Evolutionary conservation across 2,329 filamentous ascomycete species (phyloP), one percentile per base, ranked within the genome.

Genomic region (Alternaria postmessia): DNA sequence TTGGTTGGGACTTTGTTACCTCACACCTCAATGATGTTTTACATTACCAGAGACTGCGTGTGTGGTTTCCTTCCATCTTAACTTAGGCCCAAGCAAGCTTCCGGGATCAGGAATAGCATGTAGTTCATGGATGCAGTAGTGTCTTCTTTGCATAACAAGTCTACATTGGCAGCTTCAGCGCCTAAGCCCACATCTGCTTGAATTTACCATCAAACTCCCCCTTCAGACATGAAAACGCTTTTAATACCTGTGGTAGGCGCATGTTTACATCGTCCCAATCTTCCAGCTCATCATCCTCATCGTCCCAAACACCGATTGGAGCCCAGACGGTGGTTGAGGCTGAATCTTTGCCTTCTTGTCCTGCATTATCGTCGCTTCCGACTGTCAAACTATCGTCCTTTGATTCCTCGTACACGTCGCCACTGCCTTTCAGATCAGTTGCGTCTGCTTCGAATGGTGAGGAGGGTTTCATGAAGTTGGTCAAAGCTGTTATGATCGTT

Each of bases 401-500:
- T 42, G 78, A 71, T 1, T 75, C 72, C 44, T 82, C 80, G 51
- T 86, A 83, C 9, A 80, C 78, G 3, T 80, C 80, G 52, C 88
- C 82, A 22, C 84, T 81, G 42, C 81, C 78, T 36, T 34, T 49
- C 18, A 49, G 46, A 49, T 49, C 30, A 49, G 30, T 49, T 22
- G 30, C 18, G 18, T n/a, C 30, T 49, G 36, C 84, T 84, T 67
- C 82, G 80, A 14, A 85, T 77, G 48, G 85, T 83, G 5, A 85
- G 76, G 75, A 84, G 81, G 51, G 78, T 22, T 84, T 83, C 61
- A 88, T 80, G 65, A 88, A 85, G 61, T 85, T 85, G 8, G 81
- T 81, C 2, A 91, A 74, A 43, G 85, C 87, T 0, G 88, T 88
- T 38, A 91, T 85, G 64, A 95, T 91, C 12, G 91, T 92, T 1